Percentiles rank a stretch among this genome's conserved stretches.
Conservation (phyloP, 805 yeast genomes). For the Millerozyma miso region DNA sequence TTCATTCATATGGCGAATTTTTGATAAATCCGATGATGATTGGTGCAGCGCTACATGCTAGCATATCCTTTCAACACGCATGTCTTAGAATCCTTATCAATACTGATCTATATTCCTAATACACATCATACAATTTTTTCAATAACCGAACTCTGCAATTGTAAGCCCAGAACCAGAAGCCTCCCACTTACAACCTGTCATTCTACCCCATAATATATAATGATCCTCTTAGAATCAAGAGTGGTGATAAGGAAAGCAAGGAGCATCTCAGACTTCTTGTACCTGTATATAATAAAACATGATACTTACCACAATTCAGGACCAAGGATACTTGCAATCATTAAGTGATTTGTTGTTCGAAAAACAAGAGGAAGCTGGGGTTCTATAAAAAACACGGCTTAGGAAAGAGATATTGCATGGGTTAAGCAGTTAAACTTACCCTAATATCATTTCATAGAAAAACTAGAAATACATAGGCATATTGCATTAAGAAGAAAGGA, state of each 20-base stretch:
- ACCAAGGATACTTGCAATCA: not conserved
- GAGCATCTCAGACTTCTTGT: not conserved
- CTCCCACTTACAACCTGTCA: too few relatives aligned
- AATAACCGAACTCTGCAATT: too few relatives aligned
- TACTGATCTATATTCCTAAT: too few relatives aligned
- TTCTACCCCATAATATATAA: too few relatives aligned
- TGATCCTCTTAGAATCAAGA: too few relatives aligned
- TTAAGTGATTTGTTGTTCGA: not conserved
- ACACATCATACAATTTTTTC: too few relatives aligned
- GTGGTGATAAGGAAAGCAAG: not conserved
- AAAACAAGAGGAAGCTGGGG: not conserved
- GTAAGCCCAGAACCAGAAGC: too few relatives aligned
- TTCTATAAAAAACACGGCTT: not conserved
- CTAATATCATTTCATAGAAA: not conserved
- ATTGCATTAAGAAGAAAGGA: not conserved
- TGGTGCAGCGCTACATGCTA: too few relatives aligned
- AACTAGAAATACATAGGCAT: not conserved
- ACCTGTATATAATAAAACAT: not conserved
- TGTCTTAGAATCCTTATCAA: not conserved
- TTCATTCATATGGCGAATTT: too few relatives aligned
- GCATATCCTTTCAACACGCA: not conserved
- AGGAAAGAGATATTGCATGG: not conserved
- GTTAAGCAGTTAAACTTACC: not conserved
- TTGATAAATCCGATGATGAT: conserved; percentile 27
- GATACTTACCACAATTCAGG: not conserved